These are phyloP conservation scores for Lactifluus piperatus DNA, from an alignment of 768 basidiomycete species.

Conservation along the genomic window DNA sequence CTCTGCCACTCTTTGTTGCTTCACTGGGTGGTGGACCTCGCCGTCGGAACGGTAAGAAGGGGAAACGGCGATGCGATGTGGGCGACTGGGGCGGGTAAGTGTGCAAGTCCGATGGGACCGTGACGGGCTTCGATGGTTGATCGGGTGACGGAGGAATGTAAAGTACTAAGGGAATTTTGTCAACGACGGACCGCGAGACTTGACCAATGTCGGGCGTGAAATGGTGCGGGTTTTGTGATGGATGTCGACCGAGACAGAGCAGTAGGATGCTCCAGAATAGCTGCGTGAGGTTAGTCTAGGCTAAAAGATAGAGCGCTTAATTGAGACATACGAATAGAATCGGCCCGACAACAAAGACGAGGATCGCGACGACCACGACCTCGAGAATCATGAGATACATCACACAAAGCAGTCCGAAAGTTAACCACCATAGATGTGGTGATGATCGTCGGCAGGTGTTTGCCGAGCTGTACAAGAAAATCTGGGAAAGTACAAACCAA, in stretches of 20 bases:
- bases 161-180: slow-evolving; percentile 73
- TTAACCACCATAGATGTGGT: slow-evolving; percentile 83
- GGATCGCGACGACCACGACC: slow-evolving; percentile 62
- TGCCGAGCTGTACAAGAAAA: slow-evolving; percentile 69
- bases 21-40: slow-evolving; percentile 5
- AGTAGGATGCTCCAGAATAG: slow-evolving; percentile 72
- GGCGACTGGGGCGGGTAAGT: slow-evolving; percentile 52
- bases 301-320: not conserved
- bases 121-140: slow-evolving; percentile 21
- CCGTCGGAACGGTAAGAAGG: slow-evolving; percentile 33
- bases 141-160: slow-evolving; percentile 76
- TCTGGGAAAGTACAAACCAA: slow-evolving; percentile 79
- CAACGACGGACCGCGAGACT: slow-evolving; percentile 59
- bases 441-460: slow-evolving; percentile 63
- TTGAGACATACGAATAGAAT: slow-evolving; percentile 57
- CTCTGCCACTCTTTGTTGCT: slow-evolving; percentile 18
- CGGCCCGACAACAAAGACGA: slow-evolving; percentile 73
- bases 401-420: slow-evolving; percentile 69
- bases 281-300: slow-evolving; percentile 28
- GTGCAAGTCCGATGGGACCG: slow-evolving; percentile 29
- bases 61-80: slow-evolving; percentile 40
- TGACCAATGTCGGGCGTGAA: slow-evolving; percentile 77
- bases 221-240: slow-evolving; percentile 60
- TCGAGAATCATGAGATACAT: slow-evolving; percentile 70
- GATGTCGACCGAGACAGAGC: slow-evolving; percentile 72